These are phyloP conservation scores for Tuber brumale DNA, from an alignment of 495 filamentous ascomycete genomes.

Conservation along the genomic window DNA sequence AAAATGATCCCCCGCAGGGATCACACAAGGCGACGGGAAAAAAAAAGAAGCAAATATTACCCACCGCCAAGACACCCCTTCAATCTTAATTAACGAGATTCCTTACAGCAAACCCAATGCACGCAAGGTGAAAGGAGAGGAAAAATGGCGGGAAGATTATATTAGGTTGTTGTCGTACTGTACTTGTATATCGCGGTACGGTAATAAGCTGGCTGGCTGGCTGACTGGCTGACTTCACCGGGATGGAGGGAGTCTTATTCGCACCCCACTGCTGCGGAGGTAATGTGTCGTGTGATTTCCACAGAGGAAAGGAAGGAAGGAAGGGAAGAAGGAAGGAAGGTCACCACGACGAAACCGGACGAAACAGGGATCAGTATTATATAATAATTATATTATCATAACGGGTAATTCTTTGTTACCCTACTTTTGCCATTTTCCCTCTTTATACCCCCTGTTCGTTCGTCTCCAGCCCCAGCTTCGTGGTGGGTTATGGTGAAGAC, in stretches of 20 bases:
- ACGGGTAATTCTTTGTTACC: too few relatives aligned
- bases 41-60: neutral
- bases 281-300: too few relatives aligned
- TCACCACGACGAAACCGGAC: too few relatives aligned
- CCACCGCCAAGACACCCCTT: neutral
- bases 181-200: neutral
- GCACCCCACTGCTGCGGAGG: neutral
- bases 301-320: too few relatives aligned
- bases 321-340: too few relatives aligned
- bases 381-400: too few relatives aligned
- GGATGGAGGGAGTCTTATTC: neutral
- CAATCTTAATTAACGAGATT: neutral
- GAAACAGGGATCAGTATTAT: too few relatives aligned
- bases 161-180: neutral
- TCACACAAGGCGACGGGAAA: neutral
- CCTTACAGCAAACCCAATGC: neutral
- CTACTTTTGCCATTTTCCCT: too few relatives aligned
- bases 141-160: neutral
- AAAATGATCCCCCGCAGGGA: neutral
- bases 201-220: too few relatives aligned
- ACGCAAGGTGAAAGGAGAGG: neutral
- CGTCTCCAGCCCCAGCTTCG: too few relatives aligned
- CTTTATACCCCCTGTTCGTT: too few relatives aligned
- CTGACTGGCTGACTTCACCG: neutral
- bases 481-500: too few relatives aligned